Conservation (phyloP, 2,329 filamentous ascomycete species). For the Aspergillus caelatus region DNA sequence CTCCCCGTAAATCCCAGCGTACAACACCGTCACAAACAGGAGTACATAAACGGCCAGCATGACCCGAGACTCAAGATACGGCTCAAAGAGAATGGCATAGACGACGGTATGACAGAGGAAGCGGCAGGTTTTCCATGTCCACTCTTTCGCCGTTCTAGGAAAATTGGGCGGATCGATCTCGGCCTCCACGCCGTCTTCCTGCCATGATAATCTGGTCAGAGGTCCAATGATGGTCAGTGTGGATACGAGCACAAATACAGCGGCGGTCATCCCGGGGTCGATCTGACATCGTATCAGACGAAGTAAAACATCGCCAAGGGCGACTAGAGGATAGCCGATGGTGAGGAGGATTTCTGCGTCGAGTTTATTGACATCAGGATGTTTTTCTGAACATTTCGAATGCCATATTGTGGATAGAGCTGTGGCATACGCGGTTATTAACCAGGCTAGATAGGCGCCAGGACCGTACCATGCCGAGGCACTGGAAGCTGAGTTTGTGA, state of each 20-base stretch:
- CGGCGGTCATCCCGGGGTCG: not conserved
- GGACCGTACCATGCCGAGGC: constrained; percentile 6
- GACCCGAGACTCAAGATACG: not conserved
- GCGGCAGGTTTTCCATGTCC: not conserved
- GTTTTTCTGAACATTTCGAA: not conserved
- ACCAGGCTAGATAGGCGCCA: constrained; percentile 1
- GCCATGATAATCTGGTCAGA: not conserved
- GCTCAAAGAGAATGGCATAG: not conserved
- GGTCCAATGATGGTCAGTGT: not conserved
- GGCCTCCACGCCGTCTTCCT: not conserved
- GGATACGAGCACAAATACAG: not conserved
- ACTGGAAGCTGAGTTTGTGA: not conserved
- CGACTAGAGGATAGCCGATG: not conserved
- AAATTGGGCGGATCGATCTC: not conserved
- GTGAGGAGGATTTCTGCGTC: not conserved
- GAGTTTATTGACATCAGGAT: not conserved
- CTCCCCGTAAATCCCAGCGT: not conserved
- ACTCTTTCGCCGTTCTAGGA: not conserved
- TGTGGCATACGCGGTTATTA: not conserved
- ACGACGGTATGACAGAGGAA: not conserved
- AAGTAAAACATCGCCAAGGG: not conserved
- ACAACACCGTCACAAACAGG: not conserved
- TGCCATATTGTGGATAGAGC: not conserved
- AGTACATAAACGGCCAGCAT: not conserved
- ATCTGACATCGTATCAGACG: not conserved